phyloP scores from a whole-genome alignment of 2,329 filamentous ascomycete genomes.

The Ophiostoma ulmi region DNA sequence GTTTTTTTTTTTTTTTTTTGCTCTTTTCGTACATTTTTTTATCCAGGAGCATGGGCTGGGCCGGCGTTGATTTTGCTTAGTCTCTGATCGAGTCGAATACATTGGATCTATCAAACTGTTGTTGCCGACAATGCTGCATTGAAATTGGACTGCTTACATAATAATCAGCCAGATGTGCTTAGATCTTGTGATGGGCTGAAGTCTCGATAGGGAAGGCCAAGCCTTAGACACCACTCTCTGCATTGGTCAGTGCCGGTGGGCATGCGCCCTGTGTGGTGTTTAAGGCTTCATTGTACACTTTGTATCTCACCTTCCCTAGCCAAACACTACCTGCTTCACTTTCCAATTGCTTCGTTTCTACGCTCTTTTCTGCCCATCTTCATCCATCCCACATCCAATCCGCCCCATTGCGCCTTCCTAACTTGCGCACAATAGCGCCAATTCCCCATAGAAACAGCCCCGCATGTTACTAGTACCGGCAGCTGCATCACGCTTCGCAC shows the following conservation, averaged over 20 bases:
- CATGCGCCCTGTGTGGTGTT: too few species aligned
- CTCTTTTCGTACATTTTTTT: slow-evolving; percentile 13
- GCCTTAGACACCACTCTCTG: neutral
- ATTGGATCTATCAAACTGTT: slow-evolving; percentile 8
- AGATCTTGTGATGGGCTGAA: neutral
- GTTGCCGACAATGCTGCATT: neutral
- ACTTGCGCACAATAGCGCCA: slow-evolving; percentile 9
- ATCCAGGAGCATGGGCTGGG: slow-evolving; percentile 22
- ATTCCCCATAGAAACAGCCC: slow-evolving; percentile 5
- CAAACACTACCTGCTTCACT: neutral
- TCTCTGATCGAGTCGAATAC: slow-evolving; percentile 22
- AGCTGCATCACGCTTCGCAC: neutral
- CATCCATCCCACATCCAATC: neutral
- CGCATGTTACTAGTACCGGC: slow-evolving; percentile 5
- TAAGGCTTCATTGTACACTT: too few species aligned
- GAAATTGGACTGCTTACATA: neutral
- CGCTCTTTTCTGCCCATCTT: neutral
- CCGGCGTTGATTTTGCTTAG: slow-evolving; percentile 26
- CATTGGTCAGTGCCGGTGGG: neutral
- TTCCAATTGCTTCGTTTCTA: neutral
- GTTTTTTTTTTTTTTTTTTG: slow-evolving; percentile 10
- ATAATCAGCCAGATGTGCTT: neutral
- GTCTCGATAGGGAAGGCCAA: neutral
- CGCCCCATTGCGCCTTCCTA: slow-evolving; percentile 1
- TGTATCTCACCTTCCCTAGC: neutral